Conservation (phyloP, 345 rosid species). For the Aegle marmelos region DNA sequence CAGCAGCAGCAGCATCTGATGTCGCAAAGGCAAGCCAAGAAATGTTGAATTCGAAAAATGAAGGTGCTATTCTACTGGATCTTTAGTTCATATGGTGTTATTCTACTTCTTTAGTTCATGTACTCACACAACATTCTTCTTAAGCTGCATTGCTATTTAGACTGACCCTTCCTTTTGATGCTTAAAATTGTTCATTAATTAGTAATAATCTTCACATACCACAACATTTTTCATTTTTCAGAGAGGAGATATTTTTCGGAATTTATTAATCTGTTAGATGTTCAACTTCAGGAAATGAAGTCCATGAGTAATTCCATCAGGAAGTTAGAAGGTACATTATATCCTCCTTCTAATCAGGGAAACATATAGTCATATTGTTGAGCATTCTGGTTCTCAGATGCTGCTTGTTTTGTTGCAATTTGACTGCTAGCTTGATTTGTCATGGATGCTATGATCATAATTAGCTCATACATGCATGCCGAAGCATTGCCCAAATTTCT, state of each 20-base stretch:
- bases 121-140: background rate
- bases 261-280: constrained; percentile 55
- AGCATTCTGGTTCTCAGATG: constrained; percentile 3
- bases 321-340: constrained; percentile 61
- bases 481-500: background rate
- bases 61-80: constrained; percentile 40
- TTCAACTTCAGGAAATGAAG: constrained; percentile 87
- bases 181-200: constrained; percentile 2
- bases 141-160: background rate
- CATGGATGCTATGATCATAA: background rate
- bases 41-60: constrained; percentile 58
- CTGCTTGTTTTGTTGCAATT: background rate
- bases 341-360: constrained; percentile 12
- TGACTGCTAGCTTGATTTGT: background rate
- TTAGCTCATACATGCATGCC: background rate
- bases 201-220: background rate
- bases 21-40: constrained; percentile 90
- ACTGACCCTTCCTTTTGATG: constrained; percentile 9
- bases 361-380: background rate
- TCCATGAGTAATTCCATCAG: constrained; percentile 60
- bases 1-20: constrained; percentile 87
- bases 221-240: constrained; percentile 29
- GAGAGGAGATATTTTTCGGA: constrained; percentile 68
- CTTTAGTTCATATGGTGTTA: background rate
- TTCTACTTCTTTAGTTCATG: background rate